Evolutionary conservation across 129 eudicot genomes (phyloP), one percentile per base, ranked within the genome.

Genomic region (Flaveria trinervia): DNA sequence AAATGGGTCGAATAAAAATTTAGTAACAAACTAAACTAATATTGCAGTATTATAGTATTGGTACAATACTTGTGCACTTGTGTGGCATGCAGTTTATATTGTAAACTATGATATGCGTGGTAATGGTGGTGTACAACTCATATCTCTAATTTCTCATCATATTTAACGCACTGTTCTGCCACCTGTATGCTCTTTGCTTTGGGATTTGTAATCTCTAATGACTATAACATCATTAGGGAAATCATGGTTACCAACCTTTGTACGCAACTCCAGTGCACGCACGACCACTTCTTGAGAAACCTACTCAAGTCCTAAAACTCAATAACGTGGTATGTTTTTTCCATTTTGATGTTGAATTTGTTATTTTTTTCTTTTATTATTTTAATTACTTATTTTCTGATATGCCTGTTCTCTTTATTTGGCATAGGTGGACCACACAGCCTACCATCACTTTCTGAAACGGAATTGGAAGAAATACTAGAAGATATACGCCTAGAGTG

Each of bases 401-500:
- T 62, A 15, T 26, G 9, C 71, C 17, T 50, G 25, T 36, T 79
- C 36, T 71, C 16, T 18, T 72, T 66, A 33, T 46, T 50, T 68
- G 12, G 16, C 7, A 41, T 77, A 94, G 99, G 76, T 91, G 85
- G 93, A 91, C 85, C 85, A 18, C 77, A 78, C 41, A 79, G 81
- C 33, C 75, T 89, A 73, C 62, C 73, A 11, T 84, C 85, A 57
- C 80, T 95, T 55, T 86, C 97, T 46, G 96, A 89, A 48, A 48
- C 77, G 17, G 95, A 92, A 72, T 73, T 88, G 71, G 94, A 91
- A 80, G 99, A 95, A 76, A 71, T 89, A 30, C 65, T 91, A 52
- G 97, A 95, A 81, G 99, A 95, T 79, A 79, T 89, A 73, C 89
- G 90, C 70, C 79, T 91, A 51, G 99, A 95, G 83, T 89, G 99